phyloP scores from a whole-genome alignment of 129 eudicot genomes.

The Flaveria brownii region DNA sequence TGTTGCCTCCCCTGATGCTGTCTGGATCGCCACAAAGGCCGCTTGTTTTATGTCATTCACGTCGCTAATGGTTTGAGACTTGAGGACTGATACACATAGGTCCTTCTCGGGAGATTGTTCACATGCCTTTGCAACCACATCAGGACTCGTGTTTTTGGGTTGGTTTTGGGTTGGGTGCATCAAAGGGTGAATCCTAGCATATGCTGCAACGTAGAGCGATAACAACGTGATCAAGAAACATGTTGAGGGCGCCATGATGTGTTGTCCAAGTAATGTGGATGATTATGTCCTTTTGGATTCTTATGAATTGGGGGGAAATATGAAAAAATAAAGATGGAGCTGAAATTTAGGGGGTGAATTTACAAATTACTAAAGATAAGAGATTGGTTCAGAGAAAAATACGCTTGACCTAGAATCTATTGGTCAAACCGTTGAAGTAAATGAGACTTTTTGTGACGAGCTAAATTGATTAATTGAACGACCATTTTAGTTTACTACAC shows the following conservation, averaged over 20 bases:
- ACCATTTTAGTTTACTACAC: too few relatives aligned
- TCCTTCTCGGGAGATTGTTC: slow-evolving; percentile 28
- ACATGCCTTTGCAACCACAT: slow-evolving; percentile 44
- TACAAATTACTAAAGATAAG: slow-evolving; percentile 23
- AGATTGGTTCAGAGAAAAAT: slow-evolving; percentile 21
- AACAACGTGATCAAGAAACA: slow-evolving; percentile 31
- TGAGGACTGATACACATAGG: slow-evolving; percentile 41
- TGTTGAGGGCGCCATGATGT: slow-evolving; percentile 10
- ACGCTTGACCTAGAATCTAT: not conserved
- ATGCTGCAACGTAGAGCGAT: slow-evolving; percentile 28
- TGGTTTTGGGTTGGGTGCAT: not conserved
- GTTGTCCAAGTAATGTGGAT: not conserved
- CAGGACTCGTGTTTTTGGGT: not conserved
- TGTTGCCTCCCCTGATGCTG: slow-evolving; percentile 36
- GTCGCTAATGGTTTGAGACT: slow-evolving; percentile 30
- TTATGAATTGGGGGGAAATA: not conserved
- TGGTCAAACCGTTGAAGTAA: too few relatives aligned
- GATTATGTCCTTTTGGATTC: not conserved
- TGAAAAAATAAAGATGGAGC: not conserved
- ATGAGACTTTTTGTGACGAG: too few relatives aligned
- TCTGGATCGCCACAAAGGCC: slow-evolving; percentile 48
- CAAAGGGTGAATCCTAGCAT: slow-evolving; percentile 25
- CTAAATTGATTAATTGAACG: too few relatives aligned
- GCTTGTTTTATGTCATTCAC: slow-evolving; percentile 45
- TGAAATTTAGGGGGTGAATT: slow-evolving; percentile 7